Conservation (phyloP, 108 stramenopile genomes). For the Discostella stelligeroides region DNA sequence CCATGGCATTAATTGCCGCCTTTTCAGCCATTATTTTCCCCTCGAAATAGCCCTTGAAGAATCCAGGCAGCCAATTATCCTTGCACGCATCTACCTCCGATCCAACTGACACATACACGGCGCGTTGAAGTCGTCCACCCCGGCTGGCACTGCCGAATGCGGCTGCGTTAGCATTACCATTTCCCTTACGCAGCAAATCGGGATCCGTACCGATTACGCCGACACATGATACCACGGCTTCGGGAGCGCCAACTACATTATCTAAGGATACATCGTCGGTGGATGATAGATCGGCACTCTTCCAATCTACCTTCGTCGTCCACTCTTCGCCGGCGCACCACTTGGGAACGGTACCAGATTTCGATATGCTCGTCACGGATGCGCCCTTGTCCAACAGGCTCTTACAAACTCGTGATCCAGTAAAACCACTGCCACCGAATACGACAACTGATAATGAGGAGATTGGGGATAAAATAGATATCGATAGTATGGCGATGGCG, state of each 20-base stretch:
- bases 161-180: constrained; percentile 45
- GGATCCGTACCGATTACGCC: constrained; percentile 64
- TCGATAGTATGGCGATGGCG: neutral
- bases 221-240: constrained; percentile 64
- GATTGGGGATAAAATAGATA: constrained; percentile 8
- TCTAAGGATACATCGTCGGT: constrained; percentile 34
- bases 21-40: constrained; percentile 63
- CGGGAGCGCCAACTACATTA: constrained; percentile 34
- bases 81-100: constrained; percentile 68
- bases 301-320: constrained; percentile 50
- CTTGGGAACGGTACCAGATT: constrained; percentile 43
- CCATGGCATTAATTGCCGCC: constrained; percentile 43
- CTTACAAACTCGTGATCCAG: constrained; percentile 64
- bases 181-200: constrained; percentile 32
- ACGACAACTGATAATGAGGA: constrained; percentile 47
- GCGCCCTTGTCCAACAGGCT: constrained; percentile 49
- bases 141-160: constrained; percentile 54
- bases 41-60: constrained; percentile 64
- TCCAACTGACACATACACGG: constrained; percentile 64
- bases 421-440: constrained; percentile 72
- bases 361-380: constrained; percentile 45
- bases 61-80: constrained; percentile 55
- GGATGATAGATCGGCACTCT: constrained; percentile 34
- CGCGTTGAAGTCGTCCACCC: constrained; percentile 61
- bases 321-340: constrained; percentile 51